These are phyloP conservation scores for Glycyrrhiza uralensis DNA, from an alignment of 306 rosid species.

Conservation along the genomic window DNA sequence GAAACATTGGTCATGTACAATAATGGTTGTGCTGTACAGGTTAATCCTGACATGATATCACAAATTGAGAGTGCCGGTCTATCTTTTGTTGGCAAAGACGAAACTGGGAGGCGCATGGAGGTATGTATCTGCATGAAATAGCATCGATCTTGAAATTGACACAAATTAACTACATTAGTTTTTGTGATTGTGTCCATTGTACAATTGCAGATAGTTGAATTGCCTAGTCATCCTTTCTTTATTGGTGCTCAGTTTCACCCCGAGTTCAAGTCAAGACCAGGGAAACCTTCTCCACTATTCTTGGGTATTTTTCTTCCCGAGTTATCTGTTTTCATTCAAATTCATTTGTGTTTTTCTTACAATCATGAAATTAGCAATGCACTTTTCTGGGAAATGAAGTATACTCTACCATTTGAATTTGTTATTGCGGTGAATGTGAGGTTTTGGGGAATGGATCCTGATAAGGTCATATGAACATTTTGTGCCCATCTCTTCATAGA, in stretches of 20 bases:
- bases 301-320: slow-evolving; percentile 40
- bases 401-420: background rate
- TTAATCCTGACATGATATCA: slow-evolving; percentile 76
- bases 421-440: background rate
- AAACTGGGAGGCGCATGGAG: slow-evolving; percentile 79
- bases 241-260: slow-evolving; percentile 86
- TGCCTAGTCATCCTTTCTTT: slow-evolving; percentile 65
- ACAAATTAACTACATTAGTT: background rate
- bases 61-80: slow-evolving; percentile 68
- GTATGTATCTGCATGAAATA: slow-evolving; percentile 31
- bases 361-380: background rate
- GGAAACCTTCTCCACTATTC: slow-evolving; percentile 73
- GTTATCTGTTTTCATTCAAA: background rate
- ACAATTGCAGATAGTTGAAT: slow-evolving; percentile 59
- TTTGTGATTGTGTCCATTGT: background rate
- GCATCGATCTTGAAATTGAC: background rate
- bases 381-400: background rate
- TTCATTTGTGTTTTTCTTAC: background rate
- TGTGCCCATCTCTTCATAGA: no score
- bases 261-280: slow-evolving; percentile 79
- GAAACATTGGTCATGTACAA: background rate
- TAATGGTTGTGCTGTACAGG: slow-evolving; percentile 40
- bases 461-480: background rate
- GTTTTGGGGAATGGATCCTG: background rate
- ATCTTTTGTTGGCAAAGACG: slow-evolving; percentile 76